Conservation (phyloP, 345 rosid species). For the Rhodomyrtus tomentosa region DNA sequence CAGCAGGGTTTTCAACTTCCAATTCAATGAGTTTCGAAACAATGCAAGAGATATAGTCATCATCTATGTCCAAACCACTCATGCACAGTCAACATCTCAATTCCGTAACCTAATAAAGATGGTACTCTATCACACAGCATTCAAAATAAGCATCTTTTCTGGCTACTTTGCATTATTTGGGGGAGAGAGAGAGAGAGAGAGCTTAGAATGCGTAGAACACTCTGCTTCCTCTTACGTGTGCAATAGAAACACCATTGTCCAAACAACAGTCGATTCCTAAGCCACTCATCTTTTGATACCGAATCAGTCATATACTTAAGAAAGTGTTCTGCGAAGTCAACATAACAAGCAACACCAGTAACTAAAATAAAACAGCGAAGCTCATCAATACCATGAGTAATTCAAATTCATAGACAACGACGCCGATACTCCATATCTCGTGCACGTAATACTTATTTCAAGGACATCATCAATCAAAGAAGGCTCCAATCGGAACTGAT, state of each 20-base stretch:
- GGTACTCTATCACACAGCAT: not conserved
- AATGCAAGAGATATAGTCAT: not conserved
- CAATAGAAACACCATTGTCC: not conserved
- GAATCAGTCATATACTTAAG: not conserved
- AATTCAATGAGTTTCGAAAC: not conserved
- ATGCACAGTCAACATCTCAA: not conserved
- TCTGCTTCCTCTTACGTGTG: not conserved
- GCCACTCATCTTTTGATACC: not conserved
- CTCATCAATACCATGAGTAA: not conserved
- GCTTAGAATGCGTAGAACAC: not conserved
- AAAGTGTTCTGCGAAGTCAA: not conserved
- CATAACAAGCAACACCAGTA: not conserved
- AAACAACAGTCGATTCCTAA: not conserved
- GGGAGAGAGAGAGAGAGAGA: not conserved
- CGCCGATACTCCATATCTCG: not conserved
- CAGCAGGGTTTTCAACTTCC: not conserved
- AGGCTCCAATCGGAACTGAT: not conserved
- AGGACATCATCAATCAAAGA: not conserved
- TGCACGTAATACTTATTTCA: not conserved
- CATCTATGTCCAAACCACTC: not conserved
- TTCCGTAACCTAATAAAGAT: not conserved
- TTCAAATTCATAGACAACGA: not conserved
- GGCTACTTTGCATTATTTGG: not conserved
- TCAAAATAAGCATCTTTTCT: not conserved
- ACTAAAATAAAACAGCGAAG: not conserved